Conservation (phyloP, 805 yeast genomes). For the Candida ficus region DNA sequence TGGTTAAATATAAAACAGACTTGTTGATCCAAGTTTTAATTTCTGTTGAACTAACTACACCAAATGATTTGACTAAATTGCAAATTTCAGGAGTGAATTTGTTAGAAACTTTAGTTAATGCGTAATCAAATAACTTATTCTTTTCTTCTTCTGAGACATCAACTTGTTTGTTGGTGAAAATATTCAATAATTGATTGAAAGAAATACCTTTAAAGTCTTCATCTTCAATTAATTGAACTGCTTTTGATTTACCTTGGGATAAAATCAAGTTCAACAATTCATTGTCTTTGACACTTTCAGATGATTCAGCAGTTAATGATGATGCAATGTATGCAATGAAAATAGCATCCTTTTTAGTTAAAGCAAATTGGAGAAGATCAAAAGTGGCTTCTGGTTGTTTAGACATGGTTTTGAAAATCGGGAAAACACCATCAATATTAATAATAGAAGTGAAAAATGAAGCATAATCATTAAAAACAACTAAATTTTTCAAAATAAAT, state of each 20-base stretch:
- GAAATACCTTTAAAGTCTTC: constrained; percentile 30
- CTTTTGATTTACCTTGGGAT: constrained; percentile 8
- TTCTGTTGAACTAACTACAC: constrained; percentile 13
- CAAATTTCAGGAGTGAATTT: constrained; percentile 29
- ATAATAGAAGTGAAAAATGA: constrained; percentile 8
- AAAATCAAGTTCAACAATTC: constrained; percentile 1
- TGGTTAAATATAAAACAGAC: constrained; percentile 56
- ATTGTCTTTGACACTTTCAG: neutral
- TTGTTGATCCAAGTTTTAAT: constrained; percentile 50
- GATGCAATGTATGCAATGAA: constrained; percentile 14
- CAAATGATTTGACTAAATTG: constrained; percentile 17
- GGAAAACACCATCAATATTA: constrained; percentile 7
- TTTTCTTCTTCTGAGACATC: constrained; percentile 22
- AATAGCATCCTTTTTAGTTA: constrained; percentile 1
- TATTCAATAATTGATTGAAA: constrained; percentile 24
- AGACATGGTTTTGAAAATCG: constrained; percentile 16
- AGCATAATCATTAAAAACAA: constrained; percentile 13
- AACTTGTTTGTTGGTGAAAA: constrained; percentile 15
- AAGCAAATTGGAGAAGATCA: constrained; percentile 11
- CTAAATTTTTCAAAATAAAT: constrained; percentile 13
- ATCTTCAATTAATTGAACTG: constrained; percentile 16
- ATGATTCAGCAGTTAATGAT: constrained; percentile 3
- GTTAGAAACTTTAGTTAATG: constrained; percentile 22
- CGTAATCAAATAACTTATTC: constrained; percentile 21
- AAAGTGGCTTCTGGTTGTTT: constrained; percentile 1